phyloP scores from a whole-genome alignment of 768 basidiomycete species.

The Trametopsis cervina region DNA sequence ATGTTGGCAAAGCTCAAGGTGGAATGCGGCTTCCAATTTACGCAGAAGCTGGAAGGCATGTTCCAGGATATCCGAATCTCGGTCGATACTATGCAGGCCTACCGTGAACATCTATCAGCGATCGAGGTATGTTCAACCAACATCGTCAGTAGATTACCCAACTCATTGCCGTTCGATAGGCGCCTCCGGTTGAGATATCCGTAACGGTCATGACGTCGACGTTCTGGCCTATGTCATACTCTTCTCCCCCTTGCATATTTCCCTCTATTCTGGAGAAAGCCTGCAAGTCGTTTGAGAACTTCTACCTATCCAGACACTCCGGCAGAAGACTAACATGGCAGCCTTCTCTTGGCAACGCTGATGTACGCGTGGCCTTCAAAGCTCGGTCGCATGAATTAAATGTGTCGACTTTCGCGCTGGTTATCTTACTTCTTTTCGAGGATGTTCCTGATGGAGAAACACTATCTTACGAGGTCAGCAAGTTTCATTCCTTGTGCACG shows the following conservation, averaged over 20 bases:
- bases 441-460: slow-evolving; percentile 57
- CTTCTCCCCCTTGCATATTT: slow-evolving; percentile 57
- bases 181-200: slow-evolving; percentile 73
- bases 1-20: slow-evolving; percentile 97
- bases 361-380: slow-evolving; percentile 81
- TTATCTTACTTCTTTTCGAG: slow-evolving; percentile 86
- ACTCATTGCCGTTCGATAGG: too few species aligned
- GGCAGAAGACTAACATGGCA: slow-evolving; percentile 93
- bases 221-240: slow-evolving; percentile 86
- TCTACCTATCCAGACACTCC: slow-evolving; percentile 84
- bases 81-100: slow-evolving; percentile 71
- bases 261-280: slow-evolving; percentile 57
- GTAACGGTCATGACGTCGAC: slow-evolving; percentile 96
- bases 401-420: slow-evolving; percentile 82
- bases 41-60: slow-evolving; percentile 98
- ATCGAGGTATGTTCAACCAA: slow-evolving; percentile 53
- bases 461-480: slow-evolving; percentile 67
- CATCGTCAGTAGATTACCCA: too few species aligned
- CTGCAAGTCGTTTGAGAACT: slow-evolving; percentile 76
- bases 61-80: slow-evolving; percentile 95
- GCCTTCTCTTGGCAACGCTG: slow-evolving; percentile 81
- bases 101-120: slow-evolving; percentile 52
- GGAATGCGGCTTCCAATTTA: slow-evolving; percentile 95
- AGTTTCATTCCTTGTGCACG: not conserved
- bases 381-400: slow-evolving; percentile 80